Evolutionary conservation across 2,329 filamentous ascomycete genomes (phyloP).

Genomic region (Karstenula rhodostoma): DNA sequence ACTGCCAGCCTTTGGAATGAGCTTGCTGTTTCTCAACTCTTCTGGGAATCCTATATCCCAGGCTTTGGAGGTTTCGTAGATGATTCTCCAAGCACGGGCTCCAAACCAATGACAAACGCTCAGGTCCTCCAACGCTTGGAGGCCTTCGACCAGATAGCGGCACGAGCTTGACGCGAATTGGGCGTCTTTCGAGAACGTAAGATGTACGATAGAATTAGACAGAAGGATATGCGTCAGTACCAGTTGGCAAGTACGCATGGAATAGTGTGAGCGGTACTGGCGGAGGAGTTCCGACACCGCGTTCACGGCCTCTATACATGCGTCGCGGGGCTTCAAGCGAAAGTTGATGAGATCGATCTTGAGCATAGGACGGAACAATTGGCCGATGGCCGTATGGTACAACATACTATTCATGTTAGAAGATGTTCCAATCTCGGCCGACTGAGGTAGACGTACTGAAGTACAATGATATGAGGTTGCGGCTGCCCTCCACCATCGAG

Average conservation of each 20-base stretch:
- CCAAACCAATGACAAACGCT: constrained; percentile 56
- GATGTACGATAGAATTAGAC: constrained; percentile 54
- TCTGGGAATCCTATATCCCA: constrained; percentile 56
- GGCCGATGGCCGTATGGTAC: constrained; percentile 73
- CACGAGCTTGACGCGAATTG: constrained; percentile 35
- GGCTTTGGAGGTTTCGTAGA: constrained; percentile 51
- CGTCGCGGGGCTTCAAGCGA: constrained; percentile 68
- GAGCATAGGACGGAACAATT: constrained; percentile 78
- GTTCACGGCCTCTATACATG: constrained; percentile 64
- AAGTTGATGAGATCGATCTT: constrained; percentile 67
- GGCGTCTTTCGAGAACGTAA: constrained; percentile 53
- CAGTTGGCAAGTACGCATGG: constrained; percentile 51
- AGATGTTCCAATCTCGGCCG: not conserved
- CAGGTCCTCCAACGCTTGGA: constrained; percentile 54
- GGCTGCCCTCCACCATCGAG: constrained; percentile 61
- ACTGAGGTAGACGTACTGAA: constrained; percentile 68
- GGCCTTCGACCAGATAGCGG: constrained; percentile 51
- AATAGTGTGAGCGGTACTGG: constrained; percentile 55
- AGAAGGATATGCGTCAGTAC: constrained; percentile 52
- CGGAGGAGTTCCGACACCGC: constrained; percentile 54
- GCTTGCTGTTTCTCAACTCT: constrained; percentile 36
- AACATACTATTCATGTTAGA: constrained; percentile 60
- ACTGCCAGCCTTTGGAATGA: constrained; percentile 31
- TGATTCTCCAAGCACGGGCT: constrained; percentile 53
- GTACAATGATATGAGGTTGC: constrained; percentile 75